These are phyloP conservation scores for Betula pendula DNA, from an alignment of 306 rosid genomes.

Conservation along the genomic window DNA sequence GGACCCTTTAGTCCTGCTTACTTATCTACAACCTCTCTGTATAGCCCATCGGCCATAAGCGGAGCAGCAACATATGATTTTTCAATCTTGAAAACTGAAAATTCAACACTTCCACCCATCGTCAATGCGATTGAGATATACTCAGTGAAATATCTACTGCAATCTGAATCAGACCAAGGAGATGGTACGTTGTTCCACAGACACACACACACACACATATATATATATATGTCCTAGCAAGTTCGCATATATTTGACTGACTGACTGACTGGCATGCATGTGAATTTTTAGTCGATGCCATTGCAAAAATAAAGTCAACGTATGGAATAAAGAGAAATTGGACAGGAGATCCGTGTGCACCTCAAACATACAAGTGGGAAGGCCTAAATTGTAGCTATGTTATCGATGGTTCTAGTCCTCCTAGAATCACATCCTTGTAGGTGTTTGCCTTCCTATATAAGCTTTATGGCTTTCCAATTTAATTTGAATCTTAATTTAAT, in stretches of 20 bases:
- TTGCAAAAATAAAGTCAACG: slow-evolving; percentile 46
- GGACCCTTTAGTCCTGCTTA: slow-evolving; percentile 15
- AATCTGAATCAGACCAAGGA: slow-evolving; percentile 30
- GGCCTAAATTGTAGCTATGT: slow-evolving; percentile 48
- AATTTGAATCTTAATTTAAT: background rate
- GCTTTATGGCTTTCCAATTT: background rate
- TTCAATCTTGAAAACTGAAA: slow-evolving; percentile 8
- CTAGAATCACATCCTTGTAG: slow-evolving; percentile 57
- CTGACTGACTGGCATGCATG: background rate
- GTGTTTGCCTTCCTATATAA: slow-evolving; percentile 12
- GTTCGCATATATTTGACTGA: background rate
- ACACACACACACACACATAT: background rate
- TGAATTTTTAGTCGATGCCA: slow-evolving; percentile 43
- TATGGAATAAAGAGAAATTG: slow-evolving; percentile 49
- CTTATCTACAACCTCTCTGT: accelerated
- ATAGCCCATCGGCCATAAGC: background rate
- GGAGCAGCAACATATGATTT: background rate
- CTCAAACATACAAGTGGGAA: slow-evolving; percentile 43
- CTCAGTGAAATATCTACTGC: slow-evolving; percentile 12
- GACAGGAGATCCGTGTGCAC: slow-evolving; percentile 69
- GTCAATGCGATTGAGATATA: slow-evolving; percentile 44
- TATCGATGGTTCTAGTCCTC: background rate
- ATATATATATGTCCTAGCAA: background rate
- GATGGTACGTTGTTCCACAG: slow-evolving; percentile 31
- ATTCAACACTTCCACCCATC: slow-evolving; percentile 47